A percentile compares a stretch with the other conserved stretches of the same genome.
Conservation (phyloP, 805 yeast species). For the Sugiyamaella lignohabitans region DNA sequence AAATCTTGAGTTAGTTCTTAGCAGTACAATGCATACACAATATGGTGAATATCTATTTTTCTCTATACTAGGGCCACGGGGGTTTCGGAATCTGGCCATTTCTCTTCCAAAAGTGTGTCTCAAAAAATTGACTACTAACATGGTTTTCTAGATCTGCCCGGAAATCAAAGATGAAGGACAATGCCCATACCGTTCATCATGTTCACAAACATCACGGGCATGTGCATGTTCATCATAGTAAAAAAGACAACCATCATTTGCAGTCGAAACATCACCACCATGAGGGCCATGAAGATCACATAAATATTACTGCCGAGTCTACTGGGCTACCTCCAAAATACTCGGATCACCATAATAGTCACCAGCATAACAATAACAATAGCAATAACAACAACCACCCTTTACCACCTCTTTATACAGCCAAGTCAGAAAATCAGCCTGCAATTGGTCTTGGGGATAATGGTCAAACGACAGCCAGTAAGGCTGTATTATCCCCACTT, state of each 20-base stretch:
- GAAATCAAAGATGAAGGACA: not conserved
- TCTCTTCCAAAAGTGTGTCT: not conserved
- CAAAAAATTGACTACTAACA: not conserved
- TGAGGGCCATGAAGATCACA: slow-evolving; percentile 11
- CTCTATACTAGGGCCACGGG: too few relatives aligned
- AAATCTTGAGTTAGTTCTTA: too few relatives aligned
- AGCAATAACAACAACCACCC: not conserved
- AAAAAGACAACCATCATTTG: slow-evolving; percentile 18
- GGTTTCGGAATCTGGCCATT: too few relatives aligned
- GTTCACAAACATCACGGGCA: slow-evolving; percentile 3
- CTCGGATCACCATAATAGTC: not conserved
- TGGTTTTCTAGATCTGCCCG: not conserved
- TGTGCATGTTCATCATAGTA: slow-evolving; percentile 9
- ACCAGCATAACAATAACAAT: not conserved
- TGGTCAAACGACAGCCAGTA: not conserved
- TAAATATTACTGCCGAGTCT: not conserved
- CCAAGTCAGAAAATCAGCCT: not conserved
- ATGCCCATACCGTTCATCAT: not conserved
- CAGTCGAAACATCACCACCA: slow-evolving; percentile 10
- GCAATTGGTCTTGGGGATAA: not conserved
- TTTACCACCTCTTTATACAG: not conserved
- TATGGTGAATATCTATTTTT: too few relatives aligned
- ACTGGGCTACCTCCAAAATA: slow-evolving; percentile 14
- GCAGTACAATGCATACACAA: too few relatives aligned
- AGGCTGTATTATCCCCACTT: not conserved